Evolutionary conservation across 495 filamentous ascomycete genomes (phyloP).

Genomic region (Haplographium delicatum): DNA sequence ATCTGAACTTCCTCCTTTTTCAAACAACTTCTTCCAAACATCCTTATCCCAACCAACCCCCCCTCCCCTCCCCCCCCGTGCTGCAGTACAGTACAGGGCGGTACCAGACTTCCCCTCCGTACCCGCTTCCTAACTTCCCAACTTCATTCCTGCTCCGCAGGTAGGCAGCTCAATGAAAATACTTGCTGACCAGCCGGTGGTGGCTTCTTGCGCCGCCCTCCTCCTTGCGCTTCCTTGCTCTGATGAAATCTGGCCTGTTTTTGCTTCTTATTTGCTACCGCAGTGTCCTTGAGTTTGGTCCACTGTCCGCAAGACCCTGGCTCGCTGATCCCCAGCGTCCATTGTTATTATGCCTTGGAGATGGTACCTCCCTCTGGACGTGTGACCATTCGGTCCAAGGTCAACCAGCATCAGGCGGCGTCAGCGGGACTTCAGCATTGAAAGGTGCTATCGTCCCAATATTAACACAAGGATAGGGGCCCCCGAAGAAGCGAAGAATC

Average conservation of each 20-base stretch:
- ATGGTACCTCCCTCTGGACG: background rate
- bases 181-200: background rate
- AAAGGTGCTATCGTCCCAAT: slow-evolving; percentile 12
- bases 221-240: background rate
- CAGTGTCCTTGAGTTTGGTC: background rate
- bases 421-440: slow-evolving; percentile 4
- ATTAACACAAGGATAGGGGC: slow-evolving; percentile 6
- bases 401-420: background rate
- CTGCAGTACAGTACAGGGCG: too few species aligned
- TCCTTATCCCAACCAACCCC: too few species aligned
- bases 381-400: background rate
- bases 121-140: too few species aligned
- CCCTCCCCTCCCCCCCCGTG: too few species aligned
- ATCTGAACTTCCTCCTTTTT: too few species aligned
- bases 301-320: background rate
- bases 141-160: too few species aligned
- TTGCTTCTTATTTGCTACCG: background rate
- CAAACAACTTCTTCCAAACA: too few species aligned
- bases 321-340: background rate
- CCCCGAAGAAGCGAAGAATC: background rate
- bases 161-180: too few species aligned
- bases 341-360: background rate
- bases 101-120: too few species aligned
- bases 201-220: background rate
- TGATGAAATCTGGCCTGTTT: background rate